A percentile compares a stretch with the other conserved stretches of the same genome.
phyloP scores from a whole-genome alignment of 768 basidiomycete genomes.

The Termitomyces sp. region DNA sequence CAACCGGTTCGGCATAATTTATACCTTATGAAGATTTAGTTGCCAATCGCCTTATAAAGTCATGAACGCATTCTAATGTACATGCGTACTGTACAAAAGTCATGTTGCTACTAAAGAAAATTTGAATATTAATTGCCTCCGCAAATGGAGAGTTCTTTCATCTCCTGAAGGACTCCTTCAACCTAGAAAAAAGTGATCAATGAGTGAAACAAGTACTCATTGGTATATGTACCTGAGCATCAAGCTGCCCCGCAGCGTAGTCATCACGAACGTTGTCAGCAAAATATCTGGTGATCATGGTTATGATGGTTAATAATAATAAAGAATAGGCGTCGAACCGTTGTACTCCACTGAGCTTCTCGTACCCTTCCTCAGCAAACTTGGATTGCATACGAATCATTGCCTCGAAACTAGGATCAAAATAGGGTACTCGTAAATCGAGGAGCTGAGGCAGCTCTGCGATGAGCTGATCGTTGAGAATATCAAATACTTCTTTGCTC shows the following conservation, averaged over 20 bases:
- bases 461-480: slow-evolving; percentile 90
- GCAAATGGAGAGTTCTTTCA: slow-evolving; percentile 93
- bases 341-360: slow-evolving; percentile 93
- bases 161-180: slow-evolving; percentile 95
- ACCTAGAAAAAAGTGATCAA: slow-evolving; percentile 42
- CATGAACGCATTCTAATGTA: neutral
- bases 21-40: neutral
- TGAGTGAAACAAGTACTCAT: neutral
- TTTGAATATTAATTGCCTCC: slow-evolving; percentile 42
- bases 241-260: slow-evolving; percentile 94
- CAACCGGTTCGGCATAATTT: neutral
- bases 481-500: slow-evolving; percentile 87
- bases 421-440: slow-evolving; percentile 94
- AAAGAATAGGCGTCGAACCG: slow-evolving; percentile 36
- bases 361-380: slow-evolving; percentile 97
- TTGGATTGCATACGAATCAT: slow-evolving; percentile 98
- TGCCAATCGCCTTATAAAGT: neutral
- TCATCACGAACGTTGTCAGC: slow-evolving; percentile 88
- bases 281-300: slow-evolving; percentile 62
- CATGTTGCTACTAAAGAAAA: neutral
- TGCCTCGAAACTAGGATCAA: slow-evolving; percentile 97
- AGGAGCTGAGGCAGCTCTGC: slow-evolving; percentile 87
- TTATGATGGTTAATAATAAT: neutral
- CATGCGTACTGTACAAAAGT: neutral
- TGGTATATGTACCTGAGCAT: slow-evolving; percentile 65